phyloP scores from a whole-genome alignment of 2,329 filamentous ascomycete species.

The Ophiosphaerella herpotricha region DNA sequence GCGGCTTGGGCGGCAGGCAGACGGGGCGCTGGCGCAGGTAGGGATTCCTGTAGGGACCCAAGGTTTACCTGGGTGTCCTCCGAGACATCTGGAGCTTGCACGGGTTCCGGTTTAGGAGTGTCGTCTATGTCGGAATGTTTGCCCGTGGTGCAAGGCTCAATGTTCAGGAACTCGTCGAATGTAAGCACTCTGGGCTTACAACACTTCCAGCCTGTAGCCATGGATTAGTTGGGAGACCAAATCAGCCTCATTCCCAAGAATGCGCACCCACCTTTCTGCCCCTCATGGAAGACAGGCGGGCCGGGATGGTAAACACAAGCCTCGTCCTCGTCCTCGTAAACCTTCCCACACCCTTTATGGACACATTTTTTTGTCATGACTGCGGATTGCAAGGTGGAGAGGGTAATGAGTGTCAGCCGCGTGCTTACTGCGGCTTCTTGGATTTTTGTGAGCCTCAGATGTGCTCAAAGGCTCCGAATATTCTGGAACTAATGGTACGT shows the following conservation, averaged over 20 bases:
- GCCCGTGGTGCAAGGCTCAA: slow-evolving; percentile 89
- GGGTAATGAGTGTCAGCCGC: slow-evolving; percentile 6
- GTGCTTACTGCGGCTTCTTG: slow-evolving; percentile 12
- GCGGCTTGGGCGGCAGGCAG: slow-evolving; percentile 37
- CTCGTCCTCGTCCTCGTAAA: slow-evolving; percentile 79
- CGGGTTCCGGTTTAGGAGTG: slow-evolving; percentile 58
- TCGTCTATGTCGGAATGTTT: slow-evolving; percentile 89
- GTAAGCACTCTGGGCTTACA: slow-evolving; percentile 96
- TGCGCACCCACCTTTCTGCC: slow-evolving; percentile 79
- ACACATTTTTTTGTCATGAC: slow-evolving; percentile 84
- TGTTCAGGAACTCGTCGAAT: slow-evolving; percentile 96
- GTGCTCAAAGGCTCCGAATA: slow-evolving; percentile 33
- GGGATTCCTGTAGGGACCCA: slow-evolving; percentile 35
- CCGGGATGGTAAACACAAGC: slow-evolving; percentile 91
- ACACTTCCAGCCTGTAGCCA: slow-evolving; percentile 87
- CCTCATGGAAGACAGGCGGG: slow-evolving; percentile 90
- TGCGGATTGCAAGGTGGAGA: background rate
- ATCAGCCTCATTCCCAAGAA: background rate
- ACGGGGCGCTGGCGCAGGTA: slow-evolving; percentile 39
- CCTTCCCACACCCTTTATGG: slow-evolving; percentile 93
- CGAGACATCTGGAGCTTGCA: slow-evolving; percentile 54
- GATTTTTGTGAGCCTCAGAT: slow-evolving; percentile 15
- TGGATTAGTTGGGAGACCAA: slow-evolving; percentile 8
- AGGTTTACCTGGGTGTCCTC: slow-evolving; percentile 38
- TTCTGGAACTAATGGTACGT: slow-evolving; percentile 43